Evolutionary conservation across 345 rosid species (phyloP).

Genomic region (Corchorus capsularis): DNA sequence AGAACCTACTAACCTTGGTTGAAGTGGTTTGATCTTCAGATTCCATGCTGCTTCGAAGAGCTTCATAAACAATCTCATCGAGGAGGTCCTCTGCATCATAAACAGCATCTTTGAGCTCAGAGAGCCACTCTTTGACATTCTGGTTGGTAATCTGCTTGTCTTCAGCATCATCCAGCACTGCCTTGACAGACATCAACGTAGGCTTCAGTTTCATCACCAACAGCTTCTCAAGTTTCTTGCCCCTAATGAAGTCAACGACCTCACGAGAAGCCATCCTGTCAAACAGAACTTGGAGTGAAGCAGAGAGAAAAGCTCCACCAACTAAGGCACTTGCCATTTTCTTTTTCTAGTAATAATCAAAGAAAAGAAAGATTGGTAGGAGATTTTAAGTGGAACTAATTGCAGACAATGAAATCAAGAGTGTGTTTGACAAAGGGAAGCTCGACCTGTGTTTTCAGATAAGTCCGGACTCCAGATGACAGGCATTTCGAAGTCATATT

Average conservation of each 20-base stretch:
- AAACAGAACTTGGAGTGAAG: slow-evolving; percentile 23
- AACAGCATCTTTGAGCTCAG: slow-evolving; percentile 22
- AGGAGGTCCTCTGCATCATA: slow-evolving; percentile 1
- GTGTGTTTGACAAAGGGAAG: too few species aligned
- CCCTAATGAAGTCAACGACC: background rate
- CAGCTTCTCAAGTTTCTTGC: background rate
- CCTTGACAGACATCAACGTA: background rate
- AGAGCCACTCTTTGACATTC: slow-evolving; percentile 7
- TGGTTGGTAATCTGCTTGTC: slow-evolving; percentile 16
- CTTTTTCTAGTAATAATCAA: background rate
- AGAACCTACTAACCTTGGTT: background rate
- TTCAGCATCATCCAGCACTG: slow-evolving; percentile 15
- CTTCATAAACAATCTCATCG: background rate
- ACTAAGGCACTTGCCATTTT: background rate
- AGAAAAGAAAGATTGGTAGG: background rate
- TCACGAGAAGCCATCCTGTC: slow-evolving; percentile 15
- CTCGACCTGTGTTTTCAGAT: background rate
- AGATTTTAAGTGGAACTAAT: too few species aligned
- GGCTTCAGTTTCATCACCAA: slow-evolving; percentile 13
- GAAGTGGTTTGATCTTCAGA: background rate
- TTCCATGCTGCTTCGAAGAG: background rate
- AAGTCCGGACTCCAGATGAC: too few species aligned
- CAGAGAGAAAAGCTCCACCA: slow-evolving; percentile 17
- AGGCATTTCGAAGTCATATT: too few species aligned
- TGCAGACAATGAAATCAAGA: too few species aligned